Evolutionary conservation across 495 filamentous ascomycete genomes (phyloP), one percentile per base, ranked within the genome.

Genomic region (Pyrenopolyporus hunteri): DNA sequence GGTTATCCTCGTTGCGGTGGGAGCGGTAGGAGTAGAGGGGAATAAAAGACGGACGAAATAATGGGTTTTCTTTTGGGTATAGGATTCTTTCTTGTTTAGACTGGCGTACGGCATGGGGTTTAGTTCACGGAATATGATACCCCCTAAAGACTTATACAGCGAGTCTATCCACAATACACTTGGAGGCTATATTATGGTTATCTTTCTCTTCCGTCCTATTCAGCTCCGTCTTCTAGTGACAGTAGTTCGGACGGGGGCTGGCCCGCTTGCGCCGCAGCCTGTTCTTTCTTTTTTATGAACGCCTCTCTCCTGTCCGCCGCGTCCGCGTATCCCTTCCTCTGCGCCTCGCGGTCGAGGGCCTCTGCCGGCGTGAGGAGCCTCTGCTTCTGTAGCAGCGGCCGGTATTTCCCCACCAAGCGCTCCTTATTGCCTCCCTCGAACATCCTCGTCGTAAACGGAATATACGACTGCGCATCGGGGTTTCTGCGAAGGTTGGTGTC

Each of bases 281-380:
- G 45, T 36, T 33, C 48, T 57, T 52, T 69, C 55, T 68, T 71
- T 56, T 60, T 58, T 29, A 20, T 57, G 6, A 55, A 43, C 50
- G 62, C 72, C 51, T 72, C 74, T 3, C 63, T 69, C 76, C 80
- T 70, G 35, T 83, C 81, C 50, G 44, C 79, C 35, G 76, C 67
- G 42, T 60, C 66, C 23, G 71, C 69, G 55, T 76, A 83, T 25
- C 90, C 88, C 75, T 90, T 94, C 56, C 78, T 82, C 61, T 82
- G 80, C 32, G 89, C 85, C 76, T 88, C 96, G 66, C 81, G 84
- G 55, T 88, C 87, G 75, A 97, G 97, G 19, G 89, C 79, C 37
- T 87, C 85, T 55, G 89, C 85, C 23, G 89, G 83, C 8, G 78
- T 66, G 14, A 89, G 85, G 71, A 87, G 80, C 63, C 79, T 78